phyloP scores from a whole-genome alignment of 176 grass and related monocot species.

The Luzula sylvatica region DNA sequence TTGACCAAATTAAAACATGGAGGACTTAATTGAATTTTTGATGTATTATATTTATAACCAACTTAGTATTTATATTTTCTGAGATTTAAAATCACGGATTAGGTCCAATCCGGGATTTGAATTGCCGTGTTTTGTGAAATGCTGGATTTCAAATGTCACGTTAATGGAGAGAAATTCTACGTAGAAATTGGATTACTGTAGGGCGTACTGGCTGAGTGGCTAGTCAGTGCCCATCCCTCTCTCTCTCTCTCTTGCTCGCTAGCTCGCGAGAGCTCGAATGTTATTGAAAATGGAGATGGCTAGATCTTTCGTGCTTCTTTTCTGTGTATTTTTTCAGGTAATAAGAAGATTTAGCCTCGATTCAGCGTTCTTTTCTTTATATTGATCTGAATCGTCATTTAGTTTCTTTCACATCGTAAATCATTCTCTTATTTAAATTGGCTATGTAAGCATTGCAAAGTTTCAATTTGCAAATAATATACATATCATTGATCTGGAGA shows the following conservation, averaged over 20 bases:
- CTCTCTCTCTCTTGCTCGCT: conserved; percentile 8
- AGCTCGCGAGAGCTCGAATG: no score
- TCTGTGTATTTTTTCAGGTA: conserved; percentile 12
- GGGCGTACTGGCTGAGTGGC: no score
- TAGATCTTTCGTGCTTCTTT: not conserved
- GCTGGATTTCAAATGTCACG: no score
- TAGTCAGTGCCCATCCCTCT: not conserved
- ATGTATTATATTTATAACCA: no score
- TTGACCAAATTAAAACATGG: no score
- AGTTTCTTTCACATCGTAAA: not conserved
- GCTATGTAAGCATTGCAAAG: not conserved
- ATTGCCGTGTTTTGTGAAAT: no score
- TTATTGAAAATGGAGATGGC: not conserved
- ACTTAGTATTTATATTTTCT: no score
- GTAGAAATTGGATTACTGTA: no score
- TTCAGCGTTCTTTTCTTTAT: not conserved
- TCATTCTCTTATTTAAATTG: not conserved
- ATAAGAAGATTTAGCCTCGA: not conserved
- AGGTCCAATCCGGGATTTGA: no score
- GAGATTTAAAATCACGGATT: no score
- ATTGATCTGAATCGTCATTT: not conserved
- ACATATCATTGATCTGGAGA: not conserved
- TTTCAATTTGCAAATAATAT: not conserved
- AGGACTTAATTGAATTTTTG: no score
- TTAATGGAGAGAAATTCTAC: no score